phyloP scores from a whole-genome alignment of 2,329 filamentous ascomycete genomes.

The Paracamarosporium sp. region DNA sequence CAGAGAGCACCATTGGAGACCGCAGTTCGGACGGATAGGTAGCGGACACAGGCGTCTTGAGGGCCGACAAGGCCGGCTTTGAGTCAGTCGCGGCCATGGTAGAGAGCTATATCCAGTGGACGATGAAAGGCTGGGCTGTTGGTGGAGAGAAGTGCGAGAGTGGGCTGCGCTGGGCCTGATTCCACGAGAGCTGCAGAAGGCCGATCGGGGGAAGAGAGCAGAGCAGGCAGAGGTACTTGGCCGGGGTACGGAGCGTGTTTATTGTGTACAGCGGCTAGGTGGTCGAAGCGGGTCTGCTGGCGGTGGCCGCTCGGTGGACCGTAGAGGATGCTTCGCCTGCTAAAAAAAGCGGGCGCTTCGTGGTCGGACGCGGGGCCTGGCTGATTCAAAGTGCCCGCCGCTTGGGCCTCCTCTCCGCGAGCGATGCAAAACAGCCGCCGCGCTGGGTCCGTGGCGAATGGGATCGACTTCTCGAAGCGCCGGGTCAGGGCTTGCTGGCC shows the following conservation, averaged over 20 bases:
- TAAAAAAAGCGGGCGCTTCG: slow-evolving; percentile 39
- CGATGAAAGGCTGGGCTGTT: slow-evolving; percentile 39
- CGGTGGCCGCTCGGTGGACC: slow-evolving; percentile 40
- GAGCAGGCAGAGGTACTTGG: slow-evolving; percentile 32
- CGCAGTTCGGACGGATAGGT: slow-evolving; percentile 60
- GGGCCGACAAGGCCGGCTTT: slow-evolving; percentile 50
- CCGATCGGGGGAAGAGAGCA: slow-evolving; percentile 26
- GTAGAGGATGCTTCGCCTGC: slow-evolving; percentile 27
- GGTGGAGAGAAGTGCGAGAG: slow-evolving; percentile 22
- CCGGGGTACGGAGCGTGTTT: slow-evolving; percentile 38
- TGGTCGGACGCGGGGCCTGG: slow-evolving; percentile 22
- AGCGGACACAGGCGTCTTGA: slow-evolving; percentile 67
- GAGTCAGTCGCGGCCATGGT: slow-evolving; percentile 48
- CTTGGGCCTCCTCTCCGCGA: slow-evolving; percentile 17
- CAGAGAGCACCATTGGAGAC: slow-evolving; percentile 68
- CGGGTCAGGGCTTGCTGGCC: slow-evolving; percentile 28
- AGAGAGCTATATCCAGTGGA: slow-evolving; percentile 26
- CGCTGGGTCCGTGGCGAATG: slow-evolving; percentile 24
- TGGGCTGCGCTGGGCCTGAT: neutral
- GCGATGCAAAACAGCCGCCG: slow-evolving; percentile 39
- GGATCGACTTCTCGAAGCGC: slow-evolving; percentile 35
- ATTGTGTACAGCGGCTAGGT: slow-evolving; percentile 36
- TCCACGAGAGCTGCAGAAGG: slow-evolving; percentile 24
- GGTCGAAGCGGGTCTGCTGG: slow-evolving; percentile 37
- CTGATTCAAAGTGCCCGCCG: slow-evolving; percentile 16